phyloP scores from a whole-genome alignment of 805 yeast species.

The Blastobotrys americana region DNA sequence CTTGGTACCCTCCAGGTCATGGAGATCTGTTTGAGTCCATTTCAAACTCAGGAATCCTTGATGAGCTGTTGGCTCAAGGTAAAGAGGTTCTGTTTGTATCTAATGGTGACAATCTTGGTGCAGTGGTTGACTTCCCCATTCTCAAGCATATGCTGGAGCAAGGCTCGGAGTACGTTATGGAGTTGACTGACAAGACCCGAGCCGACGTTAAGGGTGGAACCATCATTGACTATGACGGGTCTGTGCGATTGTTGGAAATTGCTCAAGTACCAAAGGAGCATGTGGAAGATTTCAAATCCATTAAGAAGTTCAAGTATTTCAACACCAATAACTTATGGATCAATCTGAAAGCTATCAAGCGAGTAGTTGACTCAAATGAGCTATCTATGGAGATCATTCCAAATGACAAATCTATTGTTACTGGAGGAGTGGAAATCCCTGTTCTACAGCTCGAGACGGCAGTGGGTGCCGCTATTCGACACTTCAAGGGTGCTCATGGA shows the following conservation, averaged over 20 bases:
- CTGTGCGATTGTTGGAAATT: conserved; percentile 88
- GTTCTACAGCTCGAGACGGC: conserved; percentile 97
- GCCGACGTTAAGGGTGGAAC: conserved; percentile 99
- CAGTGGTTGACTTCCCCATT: conserved; percentile 89
- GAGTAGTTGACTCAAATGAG: conserved; percentile 75
- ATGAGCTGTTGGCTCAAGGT: conserved; percentile 81
- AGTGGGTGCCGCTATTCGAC: conserved; percentile 97
- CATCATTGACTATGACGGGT: conserved; percentile 89
- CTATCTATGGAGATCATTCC: conserved; percentile 93
- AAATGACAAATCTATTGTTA: conserved; percentile 74
- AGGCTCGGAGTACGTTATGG: conserved; percentile 94
- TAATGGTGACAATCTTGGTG: conserved; percentile 97
- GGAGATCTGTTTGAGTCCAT: conserved; percentile 94
- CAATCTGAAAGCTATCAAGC: conserved; percentile 87
- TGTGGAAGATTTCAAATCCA: conserved; percentile 94
- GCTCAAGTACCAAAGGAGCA: conserved; percentile 99
- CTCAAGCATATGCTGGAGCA: conserved; percentile 89
- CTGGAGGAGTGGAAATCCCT: conserved; percentile 69
- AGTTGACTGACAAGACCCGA: conserved; percentile 95
- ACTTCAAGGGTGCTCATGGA: conserved; percentile 92
- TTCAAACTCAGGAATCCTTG: conserved; percentile 85
- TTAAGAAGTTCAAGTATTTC: conserved; percentile 96
- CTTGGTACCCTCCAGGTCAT: conserved; percentile 99
- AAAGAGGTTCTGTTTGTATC: conserved; percentile 93
- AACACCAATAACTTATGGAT: conserved; percentile 98